Evolutionary conservation across 164 flowering plant species (phyloP), one percentile per base, ranked within the genome.

Genomic region (Annona cherimola): DNA sequence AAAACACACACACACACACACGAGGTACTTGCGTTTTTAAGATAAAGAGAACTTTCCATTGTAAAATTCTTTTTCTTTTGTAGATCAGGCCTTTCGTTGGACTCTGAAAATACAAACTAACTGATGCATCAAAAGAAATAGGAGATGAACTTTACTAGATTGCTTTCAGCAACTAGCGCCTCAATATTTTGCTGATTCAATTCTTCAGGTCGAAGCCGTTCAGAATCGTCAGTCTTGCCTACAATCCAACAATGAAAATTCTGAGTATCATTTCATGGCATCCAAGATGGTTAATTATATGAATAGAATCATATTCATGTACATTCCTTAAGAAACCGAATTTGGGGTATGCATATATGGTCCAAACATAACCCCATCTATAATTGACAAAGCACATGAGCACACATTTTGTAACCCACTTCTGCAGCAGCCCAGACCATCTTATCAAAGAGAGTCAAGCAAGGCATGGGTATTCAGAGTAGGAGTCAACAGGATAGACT

Each of bases 101-200:
- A 50, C 9, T 8, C 9, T 11, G 14, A 50, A 50, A 8, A 16
- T 16, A 50, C 57, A 50, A 50, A 50, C 14, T 11, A 50, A 50
- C 14, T 16, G 14, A 50, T 1, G 16, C 57, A 71, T 18, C 12
- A 71, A 20, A 45, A 39, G n/a, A 35, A 61, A 43, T 40, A 55
- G 71, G 39, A 41, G 42, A 75, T 59, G 7, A 35, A 35, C 54
- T 40, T 42, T 87, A 95, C 99, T 96, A 93, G 86, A 78, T 93
- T 93, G 78, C 80, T 89, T 81, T 95, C 99, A 69, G 98, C 99
- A 78, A 95, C 97, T 68, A 95, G 83, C 74, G 98, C 99, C 84
- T 95, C 99, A 57, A 95, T 91, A 69, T 90, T 93, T 77, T 95
- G 99, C 77, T 95, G 99, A 83, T 95, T 95, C 69, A 95, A 71